Evolutionary conservation across 495 filamentous ascomycete species (phyloP), one percentile per base, ranked within the genome.

Genomic region (Monascus purpureus): DNA sequence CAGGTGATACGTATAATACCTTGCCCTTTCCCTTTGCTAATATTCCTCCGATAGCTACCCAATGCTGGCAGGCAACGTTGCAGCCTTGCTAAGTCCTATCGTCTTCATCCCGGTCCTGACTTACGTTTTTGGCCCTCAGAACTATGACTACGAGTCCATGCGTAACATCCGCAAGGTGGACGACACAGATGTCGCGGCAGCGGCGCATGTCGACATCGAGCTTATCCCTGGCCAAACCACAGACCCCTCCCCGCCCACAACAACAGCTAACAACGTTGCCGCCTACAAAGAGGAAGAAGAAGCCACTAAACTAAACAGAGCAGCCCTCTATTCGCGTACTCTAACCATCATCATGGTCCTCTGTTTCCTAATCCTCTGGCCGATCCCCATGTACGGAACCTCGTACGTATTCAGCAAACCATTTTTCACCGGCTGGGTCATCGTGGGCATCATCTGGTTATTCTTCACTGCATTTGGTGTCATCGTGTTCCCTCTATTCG

Each of bases 61-160:
- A 28, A 92, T 90, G 84, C 61, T 93, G 28, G 85, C 82, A 4
- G 88, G 88, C 13, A 93, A 93, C 50, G 65, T 77, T 17, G 74
- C 77, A 7, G 83, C 86, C 1, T 68, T 94, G 0, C 70, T 93
- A 6, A 80, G 80, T 12, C 88, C 88, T 0, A 38, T 82, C 2
- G 46, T 93, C 33, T 80, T 93, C 48, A 68, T 88, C 20, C 84
- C 85, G 0, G 39, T 92, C 32, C 59, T 96, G 14, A 93, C 84
- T 5, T 67, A 77, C 39, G 59, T 69, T 33, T 77, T 87, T 40
- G 77, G 79, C 17, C 43, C 70, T 20, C 80, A 90, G 41, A 76
- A 86, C 45, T 94, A 96, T 59, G 81, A 96, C 66, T 96, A 82
- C 69, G 68, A 73, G 35, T 77, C 73, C 20, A 93, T 94, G 88